Conservation (phyloP, 139 green algal species). For the Tetradesmus obliquus region DNA sequence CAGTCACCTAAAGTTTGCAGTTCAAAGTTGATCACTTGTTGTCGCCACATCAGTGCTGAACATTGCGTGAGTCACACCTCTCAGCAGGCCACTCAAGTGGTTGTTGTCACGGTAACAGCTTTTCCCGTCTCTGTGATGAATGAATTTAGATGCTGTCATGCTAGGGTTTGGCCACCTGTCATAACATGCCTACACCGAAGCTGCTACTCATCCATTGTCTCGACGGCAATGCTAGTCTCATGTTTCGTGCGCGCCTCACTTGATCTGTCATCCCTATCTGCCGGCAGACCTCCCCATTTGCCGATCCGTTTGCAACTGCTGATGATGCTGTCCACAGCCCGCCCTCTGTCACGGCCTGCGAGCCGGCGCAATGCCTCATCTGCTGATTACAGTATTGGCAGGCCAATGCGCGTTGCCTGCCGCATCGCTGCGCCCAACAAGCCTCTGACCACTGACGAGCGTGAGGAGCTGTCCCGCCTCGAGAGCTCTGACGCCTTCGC, state of each 20-base stretch:
- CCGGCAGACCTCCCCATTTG: neutral
- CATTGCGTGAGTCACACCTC: too few species aligned
- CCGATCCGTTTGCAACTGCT: neutral
- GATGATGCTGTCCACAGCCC: neutral
- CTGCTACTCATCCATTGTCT: neutral
- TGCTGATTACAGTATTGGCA: neutral
- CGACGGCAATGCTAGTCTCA: too few species aligned
- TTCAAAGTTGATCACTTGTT: too few species aligned
- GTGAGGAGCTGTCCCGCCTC: constrained; percentile 43
- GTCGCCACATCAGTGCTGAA: too few species aligned
- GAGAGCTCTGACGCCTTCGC: constrained; percentile 68
- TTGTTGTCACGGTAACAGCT: too few species aligned
- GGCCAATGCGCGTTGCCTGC: neutral
- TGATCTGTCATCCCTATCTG: too few species aligned
- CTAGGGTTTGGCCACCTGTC: neutral
- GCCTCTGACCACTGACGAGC: neutral
- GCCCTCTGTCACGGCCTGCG: neutral
- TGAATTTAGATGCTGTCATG: neutral
- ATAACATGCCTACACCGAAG: neutral
- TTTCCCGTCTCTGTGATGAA: neutral
- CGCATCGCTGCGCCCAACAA: constrained; percentile 6
- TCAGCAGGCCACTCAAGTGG: too few species aligned
- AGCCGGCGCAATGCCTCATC: neutral
- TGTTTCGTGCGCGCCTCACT: too few species aligned
- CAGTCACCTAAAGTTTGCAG: too few species aligned